Base-by-base conservation (phyloP, 352 stramenopile genomes). In the Phytophthora syringae region DNA sequence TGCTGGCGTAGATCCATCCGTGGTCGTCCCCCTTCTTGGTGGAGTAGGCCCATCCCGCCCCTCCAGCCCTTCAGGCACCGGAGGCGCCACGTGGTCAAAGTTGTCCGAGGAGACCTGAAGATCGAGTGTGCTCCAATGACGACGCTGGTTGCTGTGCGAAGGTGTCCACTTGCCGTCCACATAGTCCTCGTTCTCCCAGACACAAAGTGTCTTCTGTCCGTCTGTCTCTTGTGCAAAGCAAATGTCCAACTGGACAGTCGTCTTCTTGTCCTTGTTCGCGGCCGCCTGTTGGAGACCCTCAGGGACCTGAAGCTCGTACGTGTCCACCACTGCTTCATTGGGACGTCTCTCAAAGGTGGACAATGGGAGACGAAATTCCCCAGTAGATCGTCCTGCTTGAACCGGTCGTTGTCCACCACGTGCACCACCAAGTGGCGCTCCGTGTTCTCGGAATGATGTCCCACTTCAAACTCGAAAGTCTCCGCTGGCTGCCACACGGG, bases 171-270 rank as follows among this genome's bases (percentile, higher is more conserved):
- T 51, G 22, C 65, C 67, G 52, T 77, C 60, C 42, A 64, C 52
- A 57, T 77, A 93, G 58, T 78, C 58, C 55, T 92, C 79, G 51
- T 90, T 90, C 70, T 93, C 80, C 79, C 80, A 90, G 16, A 92
- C 68, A 44, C 71, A 77, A 44, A 93, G 56, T 36, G 72, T 82
- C 62, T 77, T 76, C 44, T 88, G 65, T 62, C 79, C 76, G 57
- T 76, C 74, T 48, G 82, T 86, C 66, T 89, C 70, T 49, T 71
- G 28, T 27, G 50, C 49, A 16, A 60, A 67, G 13, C 67, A 75
- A 58, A 75, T 75, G 32, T 75, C 67, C 54, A 75, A 53, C 27
- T 75, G 67, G 27, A 86, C 49, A 7, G 65, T 77, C 21, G 86
- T 64, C 39, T 75, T 78, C 48, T 86, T 68, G 49, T 90, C 79